Percentiles rank a stretch among this genome's conserved stretches.
These are phyloP conservation scores for Globisporangium acanthophoron DNA, from an alignment of 352 stramenopile species.

Conservation along the genomic window DNA sequence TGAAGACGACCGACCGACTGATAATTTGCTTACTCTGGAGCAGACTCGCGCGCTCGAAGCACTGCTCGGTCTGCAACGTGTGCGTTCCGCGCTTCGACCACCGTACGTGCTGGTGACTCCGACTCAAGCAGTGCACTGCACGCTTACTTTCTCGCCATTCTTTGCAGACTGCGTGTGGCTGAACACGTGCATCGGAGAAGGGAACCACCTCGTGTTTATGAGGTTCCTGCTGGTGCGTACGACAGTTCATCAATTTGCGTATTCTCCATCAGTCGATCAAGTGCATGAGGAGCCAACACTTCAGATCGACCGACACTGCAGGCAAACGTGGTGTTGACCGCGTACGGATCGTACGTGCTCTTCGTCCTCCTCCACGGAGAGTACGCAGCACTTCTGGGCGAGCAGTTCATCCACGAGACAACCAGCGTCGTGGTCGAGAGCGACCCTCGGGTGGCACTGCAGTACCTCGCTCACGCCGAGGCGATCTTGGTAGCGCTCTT, in stretches of 20 bases:
- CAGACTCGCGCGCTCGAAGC: slow-evolving; percentile 61
- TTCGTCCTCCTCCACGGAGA: slow-evolving; percentile 36
- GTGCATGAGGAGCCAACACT: background rate
- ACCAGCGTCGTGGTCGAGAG: slow-evolving; percentile 30
- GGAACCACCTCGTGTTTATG: slow-evolving; percentile 52
- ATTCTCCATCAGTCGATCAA: background rate
- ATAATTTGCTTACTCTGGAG: background rate
- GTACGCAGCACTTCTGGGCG: slow-evolving; percentile 27
- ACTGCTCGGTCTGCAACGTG: slow-evolving; percentile 58
- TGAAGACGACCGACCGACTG: too few species aligned
- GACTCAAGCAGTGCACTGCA: too few species aligned
- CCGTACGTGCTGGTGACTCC: slow-evolving; percentile 15
- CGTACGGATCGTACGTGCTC: slow-evolving; percentile 50
- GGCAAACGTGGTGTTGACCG: slow-evolving; percentile 43
- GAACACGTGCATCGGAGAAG: slow-evolving; percentile 60
- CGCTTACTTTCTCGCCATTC: too few species aligned
- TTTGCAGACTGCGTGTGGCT: slow-evolving; percentile 48
- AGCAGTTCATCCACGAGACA: slow-evolving; percentile 38
- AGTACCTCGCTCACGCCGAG: slow-evolving; percentile 48
- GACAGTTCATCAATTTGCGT: background rate
- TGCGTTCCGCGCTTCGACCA: slow-evolving; percentile 67
- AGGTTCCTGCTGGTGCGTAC: slow-evolving; percentile 40
- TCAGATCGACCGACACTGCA: slow-evolving; percentile 8
- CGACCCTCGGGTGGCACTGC: slow-evolving; percentile 32
- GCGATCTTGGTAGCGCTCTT: slow-evolving; percentile 34